A percentile compares a stretch with the other conserved stretches of the same genome.
phyloP scores from a whole-genome alignment of 2,329 filamentous ascomycete species.

The Thielaviopsis punctulata region DNA sequence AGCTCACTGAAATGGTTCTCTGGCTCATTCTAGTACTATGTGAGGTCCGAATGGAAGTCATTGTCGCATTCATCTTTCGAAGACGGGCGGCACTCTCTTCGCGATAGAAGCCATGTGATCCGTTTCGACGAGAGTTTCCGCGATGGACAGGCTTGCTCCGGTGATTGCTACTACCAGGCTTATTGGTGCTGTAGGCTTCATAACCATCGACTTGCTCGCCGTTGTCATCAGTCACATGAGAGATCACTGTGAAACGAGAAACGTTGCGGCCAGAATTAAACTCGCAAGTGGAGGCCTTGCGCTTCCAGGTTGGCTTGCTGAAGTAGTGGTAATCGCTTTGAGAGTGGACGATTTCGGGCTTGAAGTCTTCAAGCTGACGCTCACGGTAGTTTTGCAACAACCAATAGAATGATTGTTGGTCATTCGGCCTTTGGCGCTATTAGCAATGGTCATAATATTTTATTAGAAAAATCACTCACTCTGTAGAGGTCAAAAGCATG shows the following conservation, averaged over 20 bases:
- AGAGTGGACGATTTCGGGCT: constrained; percentile 63
- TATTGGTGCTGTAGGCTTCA: constrained; percentile 64
- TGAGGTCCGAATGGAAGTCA: constrained; percentile 7
- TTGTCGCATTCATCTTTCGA: constrained; percentile 3
- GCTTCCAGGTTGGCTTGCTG: constrained; percentile 38
- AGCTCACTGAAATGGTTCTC: constrained; percentile 25
- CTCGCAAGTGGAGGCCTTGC: constrained; percentile 43
- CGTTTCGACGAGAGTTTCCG: too few species aligned
- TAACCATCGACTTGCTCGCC: constrained; percentile 46
- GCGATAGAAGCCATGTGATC: too few species aligned
- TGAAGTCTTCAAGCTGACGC: constrained; percentile 75
- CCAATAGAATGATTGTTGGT: constrained; percentile 87
- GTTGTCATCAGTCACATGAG: constrained; percentile 37
- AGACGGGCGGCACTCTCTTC: neutral
- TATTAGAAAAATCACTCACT: constrained; percentile 29
- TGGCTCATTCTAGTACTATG: constrained; percentile 1
- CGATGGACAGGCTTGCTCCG: too few species aligned
- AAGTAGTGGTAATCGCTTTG: constrained; percentile 83
- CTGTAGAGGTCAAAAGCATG: constrained; percentile 45
- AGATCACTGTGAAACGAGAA: constrained; percentile 49
- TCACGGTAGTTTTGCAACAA: constrained; percentile 68
- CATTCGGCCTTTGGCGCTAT: constrained; percentile 48
- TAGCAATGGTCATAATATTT: constrained; percentile 12
- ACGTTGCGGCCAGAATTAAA: constrained; percentile 38
- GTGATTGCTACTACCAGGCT: neutral